These are phyloP conservation scores for Aspergillus sp. DNA, from an alignment of 2,329 filamentous ascomycete genomes.

Conservation along the genomic window DNA sequence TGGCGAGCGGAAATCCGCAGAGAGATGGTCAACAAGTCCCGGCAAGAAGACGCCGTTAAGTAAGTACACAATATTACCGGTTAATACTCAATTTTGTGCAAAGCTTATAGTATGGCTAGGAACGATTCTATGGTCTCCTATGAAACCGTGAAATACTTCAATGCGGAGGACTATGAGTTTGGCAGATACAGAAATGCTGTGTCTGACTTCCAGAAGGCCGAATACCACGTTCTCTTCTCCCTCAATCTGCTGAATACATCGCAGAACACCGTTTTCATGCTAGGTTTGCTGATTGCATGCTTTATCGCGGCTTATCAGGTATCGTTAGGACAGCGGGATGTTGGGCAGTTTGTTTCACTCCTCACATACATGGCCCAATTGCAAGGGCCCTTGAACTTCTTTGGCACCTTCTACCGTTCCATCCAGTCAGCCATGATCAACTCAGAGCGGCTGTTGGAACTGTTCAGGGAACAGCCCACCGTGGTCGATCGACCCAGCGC, in stretches of 20 bases:
- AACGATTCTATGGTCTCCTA: constrained; percentile 99
- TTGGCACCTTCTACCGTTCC: constrained; percentile 92
- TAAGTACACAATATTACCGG: constrained; percentile 38
- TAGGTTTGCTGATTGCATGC: constrained; percentile 70
- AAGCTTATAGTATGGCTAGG: constrained; percentile 36
- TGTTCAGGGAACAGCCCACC: constrained; percentile 94
- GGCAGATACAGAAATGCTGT: constrained; percentile 71
- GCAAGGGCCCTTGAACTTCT: constrained; percentile 80
- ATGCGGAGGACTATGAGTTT: constrained; percentile 79
- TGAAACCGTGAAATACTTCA: constrained; percentile 91
- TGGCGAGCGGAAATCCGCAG: constrained; percentile 88
- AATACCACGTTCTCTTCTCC: constrained; percentile 74
- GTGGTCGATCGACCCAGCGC: constrained; percentile 77
- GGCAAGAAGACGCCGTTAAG: constrained; percentile 96
- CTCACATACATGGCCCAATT: constrained; percentile 79
- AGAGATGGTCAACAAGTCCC: constrained; percentile 90
- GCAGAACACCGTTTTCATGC: constrained; percentile 78
- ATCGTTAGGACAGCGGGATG: constrained; percentile 62
- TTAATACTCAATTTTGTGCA: neutral
- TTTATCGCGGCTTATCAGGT: constrained; percentile 78
- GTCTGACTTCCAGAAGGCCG: constrained; percentile 69
- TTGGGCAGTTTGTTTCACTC: constrained; percentile 72
- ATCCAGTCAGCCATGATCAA: constrained; percentile 98
- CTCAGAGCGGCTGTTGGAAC: constrained; percentile 87
- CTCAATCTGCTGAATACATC: constrained; percentile 79